Base-by-base conservation (phyloP, 768 basidiomycete species). In the Xanthoconium purpureum region DNA sequence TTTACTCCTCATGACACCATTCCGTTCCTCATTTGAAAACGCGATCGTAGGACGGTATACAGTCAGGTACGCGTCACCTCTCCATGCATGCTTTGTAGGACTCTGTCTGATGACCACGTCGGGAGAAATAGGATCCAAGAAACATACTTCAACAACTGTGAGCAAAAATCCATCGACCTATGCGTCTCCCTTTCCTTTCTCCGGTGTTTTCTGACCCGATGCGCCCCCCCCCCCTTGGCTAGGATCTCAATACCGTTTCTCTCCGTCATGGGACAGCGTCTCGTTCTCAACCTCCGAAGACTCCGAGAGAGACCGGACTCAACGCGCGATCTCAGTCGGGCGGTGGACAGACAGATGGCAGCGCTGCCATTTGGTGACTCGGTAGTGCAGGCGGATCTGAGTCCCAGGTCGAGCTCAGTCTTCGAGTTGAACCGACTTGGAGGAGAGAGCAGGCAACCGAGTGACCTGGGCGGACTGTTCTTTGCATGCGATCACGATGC, bases 231-330 rank as follows among this genome's bases (percentile, higher is more conserved):
- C 28, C 8, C 17, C 29, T 3, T 35, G 13, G 9, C 39, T n/a
- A 65, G 65, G 28, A 0, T 62, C 4, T 49, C 63, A 24, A 48
- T 20, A 15, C 57, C 62, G 1, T 13, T 65, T 7, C 13, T 66
- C 10, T 37, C 50, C 3, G 17, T 67, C 39, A 54, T 56, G 47
- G 69, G 53, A 48, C 70, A 56, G 55, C 71, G 60, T 45, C 67
- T 62, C 50, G 64, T 61, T 35, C 55, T 62, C 53, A 69, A 63
- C 53, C 61, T 63, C 15, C 55, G 52, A 13, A 29, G 38, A 58
- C 59, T 64, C 5, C 54, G 47, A 20, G 15, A 28, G 18, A 49
- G 6, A 1, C 47, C 45, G 0, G 49, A 62, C 32, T 39, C 54
- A 38, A 65, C 50, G 3, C 39, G 38, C 46, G 50, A 69, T 12